phyloP scores from a whole-genome alignment of 352 stramenopile species.

The Albugo candida region DNA sequence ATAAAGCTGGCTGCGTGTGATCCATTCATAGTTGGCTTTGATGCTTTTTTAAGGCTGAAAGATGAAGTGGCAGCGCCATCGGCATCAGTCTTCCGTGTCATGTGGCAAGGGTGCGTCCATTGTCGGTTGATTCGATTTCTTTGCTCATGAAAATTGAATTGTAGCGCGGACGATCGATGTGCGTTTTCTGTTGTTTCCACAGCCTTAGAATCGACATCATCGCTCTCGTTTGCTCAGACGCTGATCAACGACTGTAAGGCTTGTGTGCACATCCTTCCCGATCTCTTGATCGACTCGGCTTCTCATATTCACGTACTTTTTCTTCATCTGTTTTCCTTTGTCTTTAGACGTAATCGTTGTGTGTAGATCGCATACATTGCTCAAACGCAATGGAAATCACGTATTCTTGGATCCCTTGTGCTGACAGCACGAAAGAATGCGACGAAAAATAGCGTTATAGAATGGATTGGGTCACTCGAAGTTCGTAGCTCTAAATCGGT shows the following conservation, averaged over 20 bases:
- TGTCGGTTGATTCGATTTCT: constrained; percentile 2
- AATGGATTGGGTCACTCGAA: too few species aligned
- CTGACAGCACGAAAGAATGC: too few species aligned
- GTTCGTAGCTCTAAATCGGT: too few species aligned
- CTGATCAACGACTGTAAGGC: constrained; percentile 13
- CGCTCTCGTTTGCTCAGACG: constrained; percentile 20
- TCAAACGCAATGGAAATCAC: too few species aligned
- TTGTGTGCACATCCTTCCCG: constrained; percentile 17
- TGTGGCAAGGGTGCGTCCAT: constrained; percentile 25
- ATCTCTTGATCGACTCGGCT: constrained; percentile 33
- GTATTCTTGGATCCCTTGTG: too few species aligned
- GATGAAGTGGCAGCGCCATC: constrained; percentile 13
- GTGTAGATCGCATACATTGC: too few species aligned
- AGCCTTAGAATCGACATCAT: not conserved
- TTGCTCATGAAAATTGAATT: constrained; percentile 1
- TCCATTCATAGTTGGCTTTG: constrained; percentile 20
- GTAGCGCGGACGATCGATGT: constrained; percentile 10
- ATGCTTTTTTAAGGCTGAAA: constrained; percentile 20
- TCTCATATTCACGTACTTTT: constrained; percentile 33
- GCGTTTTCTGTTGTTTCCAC: constrained; percentile 5
- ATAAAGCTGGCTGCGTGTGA: constrained; percentile 4
- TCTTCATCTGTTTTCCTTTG: not conserved
- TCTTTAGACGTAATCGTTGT: not conserved
- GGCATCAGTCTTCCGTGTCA: constrained; percentile 22
- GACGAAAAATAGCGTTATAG: too few species aligned